A percentile compares a stretch with the other conserved stretches of the same genome.
These are phyloP conservation scores for Globisporangium viniferum DNA, from an alignment of 352 stramenopile species.

Conservation along the genomic window DNA sequence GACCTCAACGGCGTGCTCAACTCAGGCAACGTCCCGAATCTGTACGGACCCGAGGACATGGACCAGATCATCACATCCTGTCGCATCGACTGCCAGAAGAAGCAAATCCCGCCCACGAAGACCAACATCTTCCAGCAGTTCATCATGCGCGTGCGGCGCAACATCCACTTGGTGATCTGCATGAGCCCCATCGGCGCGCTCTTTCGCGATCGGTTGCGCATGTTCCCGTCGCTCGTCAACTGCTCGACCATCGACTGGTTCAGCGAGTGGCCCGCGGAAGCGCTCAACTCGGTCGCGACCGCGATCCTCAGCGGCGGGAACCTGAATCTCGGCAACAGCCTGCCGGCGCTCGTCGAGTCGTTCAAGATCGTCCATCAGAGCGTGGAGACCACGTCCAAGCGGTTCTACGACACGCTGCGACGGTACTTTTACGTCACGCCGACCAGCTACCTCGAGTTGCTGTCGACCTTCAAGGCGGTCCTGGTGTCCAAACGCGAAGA, in stretches of 20 bases:
- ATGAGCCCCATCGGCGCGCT: constrained; percentile 81
- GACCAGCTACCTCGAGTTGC: constrained; percentile 90
- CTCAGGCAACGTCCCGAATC: constrained; percentile 92
- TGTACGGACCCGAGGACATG: constrained; percentile 91
- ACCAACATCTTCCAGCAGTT: constrained; percentile 95
- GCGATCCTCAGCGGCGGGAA: constrained; percentile 84
- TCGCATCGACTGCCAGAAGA: constrained; percentile 90
- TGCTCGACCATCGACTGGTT: constrained; percentile 90
- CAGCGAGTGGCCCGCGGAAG: constrained; percentile 84
- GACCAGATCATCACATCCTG: constrained; percentile 90
- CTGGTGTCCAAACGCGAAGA: constrained; percentile 89
- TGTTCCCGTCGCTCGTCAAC: constrained; percentile 88
- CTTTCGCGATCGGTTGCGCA: constrained; percentile 79
- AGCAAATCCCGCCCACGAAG: constrained; percentile 89
- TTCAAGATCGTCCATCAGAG: constrained; percentile 91
- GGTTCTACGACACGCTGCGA: constrained; percentile 84
- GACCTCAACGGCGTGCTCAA: constrained; percentile 96
- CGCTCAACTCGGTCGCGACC: constrained; percentile 77
- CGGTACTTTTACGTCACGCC: constrained; percentile 93
- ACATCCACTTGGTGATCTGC: constrained; percentile 91
- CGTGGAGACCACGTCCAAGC: constrained; percentile 79
- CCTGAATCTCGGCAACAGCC: constrained; percentile 50
- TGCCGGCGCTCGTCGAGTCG: constrained; percentile 62
- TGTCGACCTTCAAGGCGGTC: constrained; percentile 90
- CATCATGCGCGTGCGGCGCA: constrained; percentile 88